Evolutionary conservation across 371 early-diverging fungal genomes (phyloP).

Genomic region (Conidiobolus incongruus): DNA sequence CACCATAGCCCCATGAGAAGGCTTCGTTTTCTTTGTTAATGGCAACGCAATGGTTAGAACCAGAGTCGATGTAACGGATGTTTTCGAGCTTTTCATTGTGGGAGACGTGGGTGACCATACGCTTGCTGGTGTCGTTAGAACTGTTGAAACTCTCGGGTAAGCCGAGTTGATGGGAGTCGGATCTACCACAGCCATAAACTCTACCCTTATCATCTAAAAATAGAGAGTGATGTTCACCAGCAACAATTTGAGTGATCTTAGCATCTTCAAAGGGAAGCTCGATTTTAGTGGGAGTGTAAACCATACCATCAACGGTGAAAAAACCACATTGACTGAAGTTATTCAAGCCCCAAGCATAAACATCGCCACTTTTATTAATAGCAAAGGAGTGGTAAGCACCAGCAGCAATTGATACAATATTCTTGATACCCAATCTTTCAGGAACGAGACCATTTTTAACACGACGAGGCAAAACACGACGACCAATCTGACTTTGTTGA

Average conservation of each 20-base stretch:
- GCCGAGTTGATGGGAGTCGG: constrained; percentile 88
- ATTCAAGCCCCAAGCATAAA: constrained; percentile 88
- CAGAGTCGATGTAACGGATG: constrained; percentile 38
- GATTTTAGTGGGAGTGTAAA: constrained; percentile 11
- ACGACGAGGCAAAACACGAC: not conserved
- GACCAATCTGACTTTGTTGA: constrained; percentile 4
- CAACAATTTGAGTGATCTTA: constrained; percentile 29
- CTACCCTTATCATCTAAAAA: constrained; percentile 46
- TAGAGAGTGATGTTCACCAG: constrained; percentile 77
- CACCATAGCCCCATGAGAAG: constrained; percentile 86
- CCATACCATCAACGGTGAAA: constrained; percentile 17
- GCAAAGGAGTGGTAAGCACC: constrained; percentile 83
- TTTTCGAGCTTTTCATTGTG: constrained; percentile 6
- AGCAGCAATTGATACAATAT: constrained; percentile 54
- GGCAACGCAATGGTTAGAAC: constrained; percentile 74
- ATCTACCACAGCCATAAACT: constrained; percentile 66
- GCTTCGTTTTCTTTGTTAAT: constrained; percentile 35
- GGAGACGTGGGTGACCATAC: constrained; percentile 5
- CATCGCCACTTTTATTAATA: constrained; percentile 29
- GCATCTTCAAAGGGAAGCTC: constrained; percentile 19
- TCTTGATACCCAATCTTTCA: constrained; percentile 11
- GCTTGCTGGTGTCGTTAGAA: constrained; percentile 7
- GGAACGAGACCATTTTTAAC: not conserved
- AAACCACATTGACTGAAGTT: constrained; percentile 81
- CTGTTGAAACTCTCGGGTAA: constrained; percentile 12